Evolutionary conservation across 768 basidiomycete species (phyloP).

Genomic region (Tricholoma hemisulphureum): DNA sequence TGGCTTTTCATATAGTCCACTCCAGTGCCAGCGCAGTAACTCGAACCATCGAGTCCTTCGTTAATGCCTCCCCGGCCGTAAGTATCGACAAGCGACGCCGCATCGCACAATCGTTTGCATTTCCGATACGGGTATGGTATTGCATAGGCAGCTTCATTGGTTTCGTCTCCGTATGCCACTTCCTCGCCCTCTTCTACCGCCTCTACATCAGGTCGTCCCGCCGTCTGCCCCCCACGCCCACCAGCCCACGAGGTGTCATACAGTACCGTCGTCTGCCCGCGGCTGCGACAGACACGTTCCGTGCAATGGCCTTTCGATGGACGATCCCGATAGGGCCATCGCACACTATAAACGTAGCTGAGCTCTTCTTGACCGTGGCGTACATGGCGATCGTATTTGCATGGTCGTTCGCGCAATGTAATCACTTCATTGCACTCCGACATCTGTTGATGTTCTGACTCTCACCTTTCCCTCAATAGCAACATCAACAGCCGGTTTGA

Average conservation of each 20-base stretch:
- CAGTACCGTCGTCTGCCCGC: neutral
- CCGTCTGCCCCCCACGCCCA: neutral
- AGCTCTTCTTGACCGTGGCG: conserved; percentile 29
- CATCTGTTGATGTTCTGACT: neutral
- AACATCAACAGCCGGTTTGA: conserved; percentile 9
- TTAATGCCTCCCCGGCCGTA: no score
- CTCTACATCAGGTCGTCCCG: no score
- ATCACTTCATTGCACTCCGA: neutral
- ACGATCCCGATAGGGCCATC: conserved; percentile 23
- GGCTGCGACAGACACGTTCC: conserved; percentile 4
- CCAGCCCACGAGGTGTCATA: neutral
- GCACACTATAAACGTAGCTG: conserved; percentile 32
- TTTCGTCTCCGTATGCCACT: neutral
- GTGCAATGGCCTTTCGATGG: conserved; percentile 11
- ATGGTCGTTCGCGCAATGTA: conserved; percentile 38
- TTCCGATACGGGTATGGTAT: neutral
- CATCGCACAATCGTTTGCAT: no score
- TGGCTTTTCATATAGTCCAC: no score
- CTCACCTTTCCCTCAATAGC: conserved; percentile 17
- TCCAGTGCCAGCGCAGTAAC: no score
- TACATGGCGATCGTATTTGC: conserved; percentile 30
- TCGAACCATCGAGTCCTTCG: no score
- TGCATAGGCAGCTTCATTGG: neutral
- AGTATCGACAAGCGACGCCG: no score
- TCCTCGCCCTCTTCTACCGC: neutral